Evolutionary conservation across 2,329 filamentous ascomycete species (phyloP).

Genomic region (Claviceps maximensis): DNA sequence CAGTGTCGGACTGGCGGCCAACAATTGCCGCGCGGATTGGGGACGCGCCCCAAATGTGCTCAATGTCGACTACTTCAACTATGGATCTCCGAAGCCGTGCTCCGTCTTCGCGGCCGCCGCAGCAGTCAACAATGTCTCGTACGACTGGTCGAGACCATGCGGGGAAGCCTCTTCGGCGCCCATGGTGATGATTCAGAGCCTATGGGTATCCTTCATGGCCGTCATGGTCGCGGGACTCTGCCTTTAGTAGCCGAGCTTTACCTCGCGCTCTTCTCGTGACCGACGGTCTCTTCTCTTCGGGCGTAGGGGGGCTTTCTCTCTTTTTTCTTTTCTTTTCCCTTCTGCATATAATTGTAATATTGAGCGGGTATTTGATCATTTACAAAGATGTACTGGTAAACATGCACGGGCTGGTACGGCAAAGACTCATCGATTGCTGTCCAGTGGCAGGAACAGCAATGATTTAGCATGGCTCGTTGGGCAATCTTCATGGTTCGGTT

Average conservation of each 20-base stretch:
- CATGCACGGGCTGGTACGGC: background rate
- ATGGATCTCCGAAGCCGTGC: conserved; percentile 43
- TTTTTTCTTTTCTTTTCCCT: background rate
- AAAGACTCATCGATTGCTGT: background rate
- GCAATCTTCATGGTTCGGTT: too few relatives aligned
- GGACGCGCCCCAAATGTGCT: conserved; percentile 60
- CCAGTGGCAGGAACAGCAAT: background rate
- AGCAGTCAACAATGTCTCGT: conserved; percentile 57
- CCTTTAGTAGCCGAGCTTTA: background rate
- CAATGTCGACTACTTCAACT: conserved; percentile 77
- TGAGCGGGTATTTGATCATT: too few relatives aligned
- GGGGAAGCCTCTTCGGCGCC: conserved; percentile 20
- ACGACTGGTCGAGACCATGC: conserved; percentile 41
- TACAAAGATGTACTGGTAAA: background rate
- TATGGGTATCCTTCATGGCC: conserved; percentile 17
- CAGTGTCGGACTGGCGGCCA: conserved; percentile 49
- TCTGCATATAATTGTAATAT: too few relatives aligned
- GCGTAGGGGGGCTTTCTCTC: too few relatives aligned
- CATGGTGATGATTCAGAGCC: background rate
- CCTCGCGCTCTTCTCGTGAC: background rate
- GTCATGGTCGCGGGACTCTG: background rate
- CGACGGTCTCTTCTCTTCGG: too few relatives aligned
- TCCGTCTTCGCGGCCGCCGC: conserved; percentile 67
- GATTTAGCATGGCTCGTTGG: too few relatives aligned
- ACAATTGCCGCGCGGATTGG: conserved; percentile 52